Base-by-base conservation (phyloP, 2,329 filamentous ascomycete genomes). In the Pestalotiopsis fici region DNA sequence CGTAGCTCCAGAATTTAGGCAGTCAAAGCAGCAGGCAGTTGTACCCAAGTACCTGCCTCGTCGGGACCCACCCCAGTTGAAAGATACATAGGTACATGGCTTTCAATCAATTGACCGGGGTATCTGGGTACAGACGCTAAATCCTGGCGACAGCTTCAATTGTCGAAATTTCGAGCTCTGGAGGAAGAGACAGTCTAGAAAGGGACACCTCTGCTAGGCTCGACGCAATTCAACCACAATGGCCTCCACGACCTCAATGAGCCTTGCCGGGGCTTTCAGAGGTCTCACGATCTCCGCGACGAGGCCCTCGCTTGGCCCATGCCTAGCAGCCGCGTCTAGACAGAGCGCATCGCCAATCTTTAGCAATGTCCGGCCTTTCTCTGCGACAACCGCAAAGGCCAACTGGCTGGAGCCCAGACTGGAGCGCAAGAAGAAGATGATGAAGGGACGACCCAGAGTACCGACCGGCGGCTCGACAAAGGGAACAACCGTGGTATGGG, bases 401-500 rank as follows among this genome's bases (percentile, higher is more conserved):
- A 92, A 88, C 77, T 98, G 95, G 94, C 91, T 98, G 60, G 88
- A 93, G 67, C 95, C 95, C 39, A 91, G 89, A 74, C 82, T 89
- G 70, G 81, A 91, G 74, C 89, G 93, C 71, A 95, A 94, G 78
- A 91, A 90, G 76, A 93, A 93, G 80, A 97, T 97, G 85, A 95
- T 94, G 73, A 98, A 98, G 83, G 96, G 95, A 50, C 89, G 94
- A 2, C 91, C 93, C 62, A 90, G 94, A 74, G 94, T 98, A 61
- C 88, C 93, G 27, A 99, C 95, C 0, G 96, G 96, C 69, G 96
- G 96, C 69, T 97, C 93, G 66, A 90, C 88, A 43, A 94, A 97
- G 79, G 96, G 96, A 73, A 99, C 96, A 43, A 98, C 95, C 0
- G 92, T 99, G 23, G 90, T 97, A 67, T 98, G 94, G 94, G 96